These are phyloP conservation scores for Diatrype stigma DNA, from an alignment of 2,329 filamentous ascomycete species.

Conservation along the genomic window DNA sequence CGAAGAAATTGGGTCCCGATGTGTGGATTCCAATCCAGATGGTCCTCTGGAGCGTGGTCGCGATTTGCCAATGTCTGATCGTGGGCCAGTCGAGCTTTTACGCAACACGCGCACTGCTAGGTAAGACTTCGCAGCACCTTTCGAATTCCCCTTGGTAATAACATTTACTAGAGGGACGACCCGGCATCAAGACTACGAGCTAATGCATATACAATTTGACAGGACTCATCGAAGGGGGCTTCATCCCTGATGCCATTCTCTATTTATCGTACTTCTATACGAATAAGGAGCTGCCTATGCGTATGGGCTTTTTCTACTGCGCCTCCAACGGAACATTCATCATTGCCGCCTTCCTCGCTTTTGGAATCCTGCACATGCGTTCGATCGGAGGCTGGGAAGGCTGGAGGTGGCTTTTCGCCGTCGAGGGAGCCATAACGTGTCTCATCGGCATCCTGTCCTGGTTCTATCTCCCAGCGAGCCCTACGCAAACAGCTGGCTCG, in stretches of 20 bases:
- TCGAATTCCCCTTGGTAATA: neutral
- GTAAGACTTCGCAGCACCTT: slow-evolving; percentile 12
- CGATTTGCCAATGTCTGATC: slow-evolving; percentile 22
- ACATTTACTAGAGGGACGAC: no score
- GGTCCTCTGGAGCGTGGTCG: slow-evolving; percentile 26
- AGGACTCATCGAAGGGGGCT: slow-evolving; percentile 39
- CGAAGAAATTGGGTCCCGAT: slow-evolving; percentile 42
- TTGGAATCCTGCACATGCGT: slow-evolving; percentile 48
- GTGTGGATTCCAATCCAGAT: slow-evolving; percentile 30
- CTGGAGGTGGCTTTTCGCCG: slow-evolving; percentile 46
- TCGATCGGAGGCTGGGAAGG: slow-evolving; percentile 46
- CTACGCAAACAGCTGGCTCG: slow-evolving; percentile 51
- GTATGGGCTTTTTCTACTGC: slow-evolving; percentile 63
- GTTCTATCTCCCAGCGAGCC: slow-evolving; percentile 51
- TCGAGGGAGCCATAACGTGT: slow-evolving; percentile 38
- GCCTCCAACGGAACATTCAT: slow-evolving; percentile 41
- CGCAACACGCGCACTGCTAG: slow-evolving; percentile 6
- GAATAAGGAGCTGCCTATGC: slow-evolving; percentile 61
- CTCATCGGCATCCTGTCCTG: slow-evolving; percentile 46
- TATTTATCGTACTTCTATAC: slow-evolving; percentile 77
- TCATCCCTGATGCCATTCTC: slow-evolving; percentile 60
- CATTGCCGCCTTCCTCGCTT: slow-evolving; percentile 48
- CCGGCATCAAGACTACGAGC: no score
- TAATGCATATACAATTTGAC: no score
- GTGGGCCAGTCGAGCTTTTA: no score